Conservation (phyloP, 805 yeast genomes). For the Clavispora phyllophila region DNA sequence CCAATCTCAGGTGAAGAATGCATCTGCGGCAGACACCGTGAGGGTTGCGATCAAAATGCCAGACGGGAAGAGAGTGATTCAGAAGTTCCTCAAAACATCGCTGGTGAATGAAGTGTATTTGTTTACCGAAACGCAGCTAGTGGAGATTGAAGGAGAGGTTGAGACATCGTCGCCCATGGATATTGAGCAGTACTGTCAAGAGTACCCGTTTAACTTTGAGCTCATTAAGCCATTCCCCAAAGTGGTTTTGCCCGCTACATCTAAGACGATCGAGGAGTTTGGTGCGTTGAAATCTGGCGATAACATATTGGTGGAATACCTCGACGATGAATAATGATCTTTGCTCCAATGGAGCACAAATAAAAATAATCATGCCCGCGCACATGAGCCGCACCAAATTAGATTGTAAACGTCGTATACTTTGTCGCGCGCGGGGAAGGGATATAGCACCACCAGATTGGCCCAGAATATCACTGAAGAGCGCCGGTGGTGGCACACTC, state of each 20-base stretch:
- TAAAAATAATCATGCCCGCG: neutral
- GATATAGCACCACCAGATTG: neutral
- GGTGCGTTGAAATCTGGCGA: slow-evolving; percentile 32
- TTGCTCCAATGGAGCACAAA: neutral
- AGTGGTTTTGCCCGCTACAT: slow-evolving; percentile 16
- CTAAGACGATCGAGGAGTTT: slow-evolving; percentile 11
- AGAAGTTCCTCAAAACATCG: slow-evolving; percentile 36
- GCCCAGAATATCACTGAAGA: no score
- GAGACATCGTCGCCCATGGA: slow-evolving; percentile 3
- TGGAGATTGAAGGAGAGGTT: slow-evolving; percentile 15
- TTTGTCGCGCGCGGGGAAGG: neutral
- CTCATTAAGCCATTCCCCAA: slow-evolving; percentile 40
- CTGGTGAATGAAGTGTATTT: slow-evolving; percentile 45
- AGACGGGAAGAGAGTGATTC: slow-evolving; percentile 45
- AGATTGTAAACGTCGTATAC: no score
- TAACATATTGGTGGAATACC: slow-evolving; percentile 33
- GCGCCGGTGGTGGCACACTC: no score
- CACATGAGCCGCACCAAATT: neutral
- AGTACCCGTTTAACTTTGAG: slow-evolving; percentile 31
- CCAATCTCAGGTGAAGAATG: slow-evolving; percentile 5
- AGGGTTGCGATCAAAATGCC: slow-evolving; percentile 52
- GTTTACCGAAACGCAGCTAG: slow-evolving; percentile 41
- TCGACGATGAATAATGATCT: slow-evolving; percentile 6
- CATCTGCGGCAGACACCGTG: slow-evolving; percentile 11
- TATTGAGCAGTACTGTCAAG: slow-evolving; percentile 18